phyloP scores from a whole-genome alignment of 148 eudicot genomes.

The Rhododendron vialii region DNA sequence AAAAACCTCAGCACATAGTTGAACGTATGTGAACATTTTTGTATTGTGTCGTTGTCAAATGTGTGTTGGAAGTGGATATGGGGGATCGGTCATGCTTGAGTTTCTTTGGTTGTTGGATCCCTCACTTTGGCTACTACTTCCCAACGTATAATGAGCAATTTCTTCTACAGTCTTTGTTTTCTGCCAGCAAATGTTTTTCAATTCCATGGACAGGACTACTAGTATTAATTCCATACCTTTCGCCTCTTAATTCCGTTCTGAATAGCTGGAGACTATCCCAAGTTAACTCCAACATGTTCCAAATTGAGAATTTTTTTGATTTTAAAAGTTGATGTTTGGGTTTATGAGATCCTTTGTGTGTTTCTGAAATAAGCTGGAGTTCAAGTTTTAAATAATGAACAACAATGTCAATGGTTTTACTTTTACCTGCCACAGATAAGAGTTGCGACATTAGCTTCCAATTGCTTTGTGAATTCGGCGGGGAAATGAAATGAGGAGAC shows the following conservation, averaged over 20 bases:
- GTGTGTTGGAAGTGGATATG: neutral
- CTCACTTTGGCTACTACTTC: neutral
- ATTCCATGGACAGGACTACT: neutral
- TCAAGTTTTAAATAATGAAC: neutral
- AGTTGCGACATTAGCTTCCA: neutral
- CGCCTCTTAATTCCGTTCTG: neutral
- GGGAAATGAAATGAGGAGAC: too few relatives aligned
- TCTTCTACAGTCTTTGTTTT: neutral
- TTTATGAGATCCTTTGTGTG: neutral
- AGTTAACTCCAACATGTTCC: neutral
- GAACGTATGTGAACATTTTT: neutral
- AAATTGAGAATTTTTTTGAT: neutral
- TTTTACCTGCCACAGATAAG: neutral
- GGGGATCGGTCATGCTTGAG: neutral
- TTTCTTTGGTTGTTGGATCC: neutral
- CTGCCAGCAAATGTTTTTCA: neutral
- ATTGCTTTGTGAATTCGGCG: too few relatives aligned
- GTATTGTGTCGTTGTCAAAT: neutral
- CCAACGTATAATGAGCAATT: neutral
- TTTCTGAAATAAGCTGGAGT: constrained; percentile 1
- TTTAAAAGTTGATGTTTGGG: neutral
- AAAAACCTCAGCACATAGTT: neutral
- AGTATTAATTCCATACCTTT: neutral
- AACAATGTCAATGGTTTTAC: neutral
- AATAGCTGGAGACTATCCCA: neutral